Evolutionary conservation across 495 filamentous ascomycete genomes (phyloP).

Genomic region (Neurospora sp.): DNA sequence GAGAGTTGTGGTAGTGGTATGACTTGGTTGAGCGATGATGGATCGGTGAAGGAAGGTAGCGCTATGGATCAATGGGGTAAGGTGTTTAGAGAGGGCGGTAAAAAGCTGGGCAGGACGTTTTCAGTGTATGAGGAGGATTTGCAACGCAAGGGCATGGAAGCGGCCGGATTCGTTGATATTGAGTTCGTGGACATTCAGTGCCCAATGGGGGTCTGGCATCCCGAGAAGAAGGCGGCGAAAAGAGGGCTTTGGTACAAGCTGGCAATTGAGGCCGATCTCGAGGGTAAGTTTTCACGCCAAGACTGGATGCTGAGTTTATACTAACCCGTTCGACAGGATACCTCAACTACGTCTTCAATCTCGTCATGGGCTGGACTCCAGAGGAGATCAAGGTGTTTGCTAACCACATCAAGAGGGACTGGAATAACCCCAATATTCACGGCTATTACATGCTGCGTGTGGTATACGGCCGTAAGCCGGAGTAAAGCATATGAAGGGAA

Average conservation of each 20-base stretch:
- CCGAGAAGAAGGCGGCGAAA: conserved; percentile 38
- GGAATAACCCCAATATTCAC: conserved; percentile 9
- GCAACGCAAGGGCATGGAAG: conserved; percentile 46
- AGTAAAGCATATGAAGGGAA: neutral
- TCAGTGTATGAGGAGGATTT: conserved; percentile 26
- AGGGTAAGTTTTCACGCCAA: neutral
- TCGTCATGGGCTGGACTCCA: conserved; percentile 18
- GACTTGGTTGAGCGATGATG: conserved; percentile 11
- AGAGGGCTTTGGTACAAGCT: conserved; percentile 26
- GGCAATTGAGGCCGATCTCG: conserved; percentile 16
- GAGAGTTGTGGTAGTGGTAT: conserved; percentile 7
- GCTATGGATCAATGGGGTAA: conserved; percentile 24
- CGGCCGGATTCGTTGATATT: conserved; percentile 47
- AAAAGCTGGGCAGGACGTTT: conserved; percentile 5
- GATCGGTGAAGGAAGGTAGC: conserved; percentile 8
- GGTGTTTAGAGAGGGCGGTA: conserved; percentile 14
- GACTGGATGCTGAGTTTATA: neutral
- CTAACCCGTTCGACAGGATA: neutral
- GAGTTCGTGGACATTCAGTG: conserved; percentile 5
- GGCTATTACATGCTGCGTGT: conserved; percentile 9
- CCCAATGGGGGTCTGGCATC: neutral
- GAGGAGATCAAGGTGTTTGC: conserved; percentile 9
- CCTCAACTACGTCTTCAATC: conserved; percentile 19
- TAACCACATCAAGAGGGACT: conserved; percentile 5
- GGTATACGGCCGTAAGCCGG: conserved; percentile 24